Conservation (phyloP, 768 basidiomycete species). For the Tubosaeta sp. region DNA sequence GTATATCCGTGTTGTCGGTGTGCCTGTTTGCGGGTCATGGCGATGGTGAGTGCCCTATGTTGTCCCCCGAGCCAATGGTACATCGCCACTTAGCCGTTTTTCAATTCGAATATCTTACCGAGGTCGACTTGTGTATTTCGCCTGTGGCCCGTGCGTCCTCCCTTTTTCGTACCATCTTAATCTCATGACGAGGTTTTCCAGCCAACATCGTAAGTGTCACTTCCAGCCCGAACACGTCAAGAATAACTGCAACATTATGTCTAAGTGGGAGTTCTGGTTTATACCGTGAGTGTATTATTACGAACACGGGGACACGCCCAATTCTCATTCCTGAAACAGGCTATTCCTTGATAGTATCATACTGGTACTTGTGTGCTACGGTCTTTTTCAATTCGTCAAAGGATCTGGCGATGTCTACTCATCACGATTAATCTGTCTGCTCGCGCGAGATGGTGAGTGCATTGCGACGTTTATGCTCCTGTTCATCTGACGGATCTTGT, state of each 20-base stretch:
- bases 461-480: neutral
- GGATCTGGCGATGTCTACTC: neutral
- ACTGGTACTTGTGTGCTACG: neutral
- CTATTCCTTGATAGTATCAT: slow-evolving; percentile 10
- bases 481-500: neutral
- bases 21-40: neutral
- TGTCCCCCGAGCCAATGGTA: neutral
- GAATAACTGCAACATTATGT: neutral
- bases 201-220: slow-evolving; percentile 10
- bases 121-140: slow-evolving; percentile 13
- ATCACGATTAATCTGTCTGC: slow-evolving; percentile 4
- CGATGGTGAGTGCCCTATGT: neutral
- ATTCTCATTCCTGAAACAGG: neutral
- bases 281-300: neutral
- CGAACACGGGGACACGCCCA: neutral
- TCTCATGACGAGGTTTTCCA: neutral
- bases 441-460: slow-evolving; percentile 10
- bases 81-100: neutral
- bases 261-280: slow-evolving; percentile 12
- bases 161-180: neutral
- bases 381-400: slow-evolving; percentile 1
- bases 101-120: slow-evolving; percentile 1
- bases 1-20: neutral
- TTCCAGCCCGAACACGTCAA: neutral
- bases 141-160: neutral